Conservation (phyloP, 2,329 filamentous ascomycete species). For the Calonectria honghensis region DNA sequence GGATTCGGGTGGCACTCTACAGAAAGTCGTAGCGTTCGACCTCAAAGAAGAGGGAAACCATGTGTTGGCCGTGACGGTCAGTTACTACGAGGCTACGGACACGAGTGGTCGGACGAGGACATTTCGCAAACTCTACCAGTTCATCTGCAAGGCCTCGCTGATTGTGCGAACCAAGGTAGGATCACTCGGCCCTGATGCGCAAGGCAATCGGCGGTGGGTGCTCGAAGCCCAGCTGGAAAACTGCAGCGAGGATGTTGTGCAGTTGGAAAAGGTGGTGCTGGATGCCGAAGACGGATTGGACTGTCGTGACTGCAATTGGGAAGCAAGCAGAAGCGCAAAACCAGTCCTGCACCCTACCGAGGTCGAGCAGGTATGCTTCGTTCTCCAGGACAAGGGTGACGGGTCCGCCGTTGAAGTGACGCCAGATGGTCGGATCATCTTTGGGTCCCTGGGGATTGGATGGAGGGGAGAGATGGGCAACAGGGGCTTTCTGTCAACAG, state of each 20-base stretch:
- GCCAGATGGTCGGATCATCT: slow-evolving; percentile 75
- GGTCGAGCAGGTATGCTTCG: slow-evolving; percentile 80
- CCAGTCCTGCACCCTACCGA: slow-evolving; percentile 78
- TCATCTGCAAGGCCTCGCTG: slow-evolving; percentile 91
- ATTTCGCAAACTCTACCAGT: slow-evolving; percentile 97
- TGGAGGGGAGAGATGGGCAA: slow-evolving; percentile 96
- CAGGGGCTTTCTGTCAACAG: slow-evolving; percentile 89
- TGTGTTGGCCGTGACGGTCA: slow-evolving; percentile 93
- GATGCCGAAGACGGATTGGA: slow-evolving; percentile 71
- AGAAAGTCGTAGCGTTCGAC: slow-evolving; percentile 89
- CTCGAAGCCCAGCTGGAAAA: slow-evolving; percentile 98
- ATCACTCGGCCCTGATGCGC: slow-evolving; percentile 65
- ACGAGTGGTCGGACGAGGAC: slow-evolving; percentile 84
- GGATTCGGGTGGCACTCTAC: slow-evolving; percentile 79
- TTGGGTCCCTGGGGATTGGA: slow-evolving; percentile 89
- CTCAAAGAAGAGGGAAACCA: slow-evolving; percentile 96
- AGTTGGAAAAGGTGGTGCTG: slow-evolving; percentile 80
- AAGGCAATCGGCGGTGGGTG: slow-evolving; percentile 74
- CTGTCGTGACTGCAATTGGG: slow-evolving; percentile 76
- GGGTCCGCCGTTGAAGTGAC: slow-evolving; percentile 66
- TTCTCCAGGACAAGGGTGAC: slow-evolving; percentile 67
- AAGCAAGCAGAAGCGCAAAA: slow-evolving; percentile 63
- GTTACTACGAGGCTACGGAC: slow-evolving; percentile 91
- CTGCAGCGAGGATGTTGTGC: slow-evolving; percentile 87
- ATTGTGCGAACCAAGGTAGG: slow-evolving; percentile 94